Percentiles rank a stretch among this genome's conserved stretches.
Evolutionary conservation across 176 grass and related monocot genomes (phyloP).

Genomic region (Lolium rigidum): DNA sequence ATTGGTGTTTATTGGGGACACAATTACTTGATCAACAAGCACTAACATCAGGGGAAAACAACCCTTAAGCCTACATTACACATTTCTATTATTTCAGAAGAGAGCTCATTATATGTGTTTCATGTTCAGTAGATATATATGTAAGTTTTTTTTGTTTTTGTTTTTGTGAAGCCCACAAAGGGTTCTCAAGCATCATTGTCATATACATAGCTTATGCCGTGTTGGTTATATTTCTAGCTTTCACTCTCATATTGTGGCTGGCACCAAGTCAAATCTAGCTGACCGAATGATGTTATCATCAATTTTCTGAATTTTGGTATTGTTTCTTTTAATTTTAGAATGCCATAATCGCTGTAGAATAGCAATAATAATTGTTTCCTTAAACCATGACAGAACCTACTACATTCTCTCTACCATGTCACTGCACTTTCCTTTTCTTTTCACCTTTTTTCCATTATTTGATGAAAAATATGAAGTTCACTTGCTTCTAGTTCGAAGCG

Average conservation of each 20-base stretch:
- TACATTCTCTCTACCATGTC: background rate
- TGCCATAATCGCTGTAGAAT: background rate
- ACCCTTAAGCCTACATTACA: background rate
- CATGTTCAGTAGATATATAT: background rate
- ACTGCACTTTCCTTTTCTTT: conserved; percentile 1
- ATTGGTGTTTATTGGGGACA: too few relatives aligned
- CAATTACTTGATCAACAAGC: background rate
- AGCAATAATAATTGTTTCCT: conserved; percentile 14
- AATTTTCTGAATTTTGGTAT: conserved; percentile 14
- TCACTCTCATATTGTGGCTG: background rate
- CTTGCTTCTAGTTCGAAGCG: background rate
- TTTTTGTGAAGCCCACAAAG: background rate
- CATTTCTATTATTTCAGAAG: background rate
- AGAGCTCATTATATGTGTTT: background rate
- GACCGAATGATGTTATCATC: conserved; percentile 1
- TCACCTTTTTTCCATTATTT: background rate
- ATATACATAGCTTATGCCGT: background rate
- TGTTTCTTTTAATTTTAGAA: conserved; percentile 1
- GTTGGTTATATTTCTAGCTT: conserved; percentile 14
- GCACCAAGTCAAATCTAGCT: conserved; percentile 10
- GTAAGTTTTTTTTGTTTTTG: background rate
- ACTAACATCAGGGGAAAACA: background rate
- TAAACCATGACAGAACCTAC: conserved; percentile 5
- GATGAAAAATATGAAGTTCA: conserved; percentile 12
- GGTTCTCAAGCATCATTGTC: conserved; percentile 5